Evolutionary conservation across 1,284 basidiomycete genomes (phyloP).

Genomic region (Naganishia albida): DNA sequence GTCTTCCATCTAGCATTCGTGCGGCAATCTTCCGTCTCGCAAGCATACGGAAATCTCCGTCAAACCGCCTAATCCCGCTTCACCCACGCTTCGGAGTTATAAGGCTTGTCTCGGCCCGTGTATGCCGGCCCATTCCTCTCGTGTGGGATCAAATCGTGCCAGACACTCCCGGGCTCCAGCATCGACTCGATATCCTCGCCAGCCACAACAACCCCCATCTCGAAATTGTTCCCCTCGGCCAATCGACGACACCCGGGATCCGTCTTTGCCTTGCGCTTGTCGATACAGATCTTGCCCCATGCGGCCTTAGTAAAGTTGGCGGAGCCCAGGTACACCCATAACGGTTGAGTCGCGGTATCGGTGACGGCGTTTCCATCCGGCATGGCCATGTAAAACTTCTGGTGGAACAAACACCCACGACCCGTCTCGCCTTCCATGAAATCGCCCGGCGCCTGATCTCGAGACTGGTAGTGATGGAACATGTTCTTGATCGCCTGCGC

Average conservation of each 20-base stretch:
- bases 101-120: slow-evolving; percentile 31
- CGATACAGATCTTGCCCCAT: slow-evolving; percentile 28
- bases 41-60: too few species aligned
- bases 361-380: slow-evolving; percentile 20
- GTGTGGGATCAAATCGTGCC: slow-evolving; percentile 34
- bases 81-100: slow-evolving; percentile 30
- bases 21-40: neutral
- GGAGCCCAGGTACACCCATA: slow-evolving; percentile 34
- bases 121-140: slow-evolving; percentile 23
- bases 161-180: slow-evolving; percentile 32
- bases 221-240: slow-evolving; percentile 28
- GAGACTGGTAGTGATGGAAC: slow-evolving; percentile 32
- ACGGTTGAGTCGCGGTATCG: slow-evolving; percentile 12
- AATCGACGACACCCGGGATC: slow-evolving; percentile 12
- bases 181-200: slow-evolving; percentile 29
- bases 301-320: slow-evolving; percentile 34
- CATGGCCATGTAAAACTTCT: slow-evolving; percentile 29
- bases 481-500: slow-evolving; percentile 15
- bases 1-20: neutral
- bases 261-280: slow-evolving; percentile 6
- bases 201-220: slow-evolving; percentile 31
- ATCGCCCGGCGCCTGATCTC: slow-evolving; percentile 28
- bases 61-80: neutral
- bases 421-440: slow-evolving; percentile 12
- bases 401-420: slow-evolving; percentile 32